These are phyloP conservation scores for Candida germanica DNA, from an alignment of 805 yeast genomes.

Conservation along the genomic window DNA sequence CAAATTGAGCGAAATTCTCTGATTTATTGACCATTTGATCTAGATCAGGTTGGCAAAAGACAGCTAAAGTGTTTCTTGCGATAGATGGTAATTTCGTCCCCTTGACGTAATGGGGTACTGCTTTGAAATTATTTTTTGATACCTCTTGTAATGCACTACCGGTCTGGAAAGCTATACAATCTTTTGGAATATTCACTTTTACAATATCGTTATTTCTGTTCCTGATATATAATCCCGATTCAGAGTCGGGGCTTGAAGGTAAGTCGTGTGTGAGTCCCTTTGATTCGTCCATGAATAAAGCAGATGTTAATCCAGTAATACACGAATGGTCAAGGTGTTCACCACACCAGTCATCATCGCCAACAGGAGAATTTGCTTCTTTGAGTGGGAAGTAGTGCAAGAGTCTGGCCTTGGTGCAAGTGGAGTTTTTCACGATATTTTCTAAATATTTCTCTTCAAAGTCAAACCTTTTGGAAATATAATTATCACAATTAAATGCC, in stretches of 20 bases:
- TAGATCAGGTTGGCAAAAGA: conserved; percentile 59
- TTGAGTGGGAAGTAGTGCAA: conserved; percentile 49
- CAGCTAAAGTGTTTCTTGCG: conserved; percentile 56
- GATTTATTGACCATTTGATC: conserved; percentile 43
- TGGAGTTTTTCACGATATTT: conserved; percentile 45
- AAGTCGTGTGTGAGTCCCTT: conserved; percentile 20
- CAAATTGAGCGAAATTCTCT: conserved; percentile 49
- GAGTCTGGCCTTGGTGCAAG: conserved; percentile 56
- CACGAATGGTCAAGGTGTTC: conserved; percentile 61
- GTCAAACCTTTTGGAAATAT: conserved; percentile 26
- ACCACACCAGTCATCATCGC: conserved; percentile 54
- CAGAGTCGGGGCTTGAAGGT: conserved; percentile 39
- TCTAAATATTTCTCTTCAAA: conserved; percentile 39
- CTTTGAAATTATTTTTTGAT: conserved; percentile 47
- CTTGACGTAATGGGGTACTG: conserved; percentile 57
- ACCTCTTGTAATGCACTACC: conserved; percentile 56
- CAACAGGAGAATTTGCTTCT: conserved; percentile 2
- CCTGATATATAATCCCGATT: conserved; percentile 50
- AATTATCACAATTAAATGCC: conserved; percentile 53
- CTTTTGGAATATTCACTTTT: conserved; percentile 51
- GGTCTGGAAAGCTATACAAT: conserved; percentile 59
- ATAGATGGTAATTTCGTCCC: conserved; percentile 36
- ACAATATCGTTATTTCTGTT: conserved; percentile 42
- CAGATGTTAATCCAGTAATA: conserved; percentile 56
- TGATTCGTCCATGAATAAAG: conserved; percentile 45